Conservation (phyloP, 371 early-diverging fungal species). For the Mortierella sp. region DNA sequence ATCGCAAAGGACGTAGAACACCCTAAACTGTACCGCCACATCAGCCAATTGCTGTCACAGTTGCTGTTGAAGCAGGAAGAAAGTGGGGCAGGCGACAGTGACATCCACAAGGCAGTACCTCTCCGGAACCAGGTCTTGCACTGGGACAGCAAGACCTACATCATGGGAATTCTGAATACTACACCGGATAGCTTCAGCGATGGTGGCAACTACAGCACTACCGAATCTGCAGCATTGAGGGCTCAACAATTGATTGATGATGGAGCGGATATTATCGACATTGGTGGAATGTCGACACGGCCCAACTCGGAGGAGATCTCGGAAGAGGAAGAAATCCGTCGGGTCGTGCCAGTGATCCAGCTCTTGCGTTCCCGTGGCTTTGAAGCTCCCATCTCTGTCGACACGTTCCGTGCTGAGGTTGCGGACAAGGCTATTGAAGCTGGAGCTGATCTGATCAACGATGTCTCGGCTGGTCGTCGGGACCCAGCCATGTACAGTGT, state of each 20-base stretch:
- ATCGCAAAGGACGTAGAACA: constrained; percentile 92
- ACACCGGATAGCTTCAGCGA: constrained; percentile 98
- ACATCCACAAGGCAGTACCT: constrained; percentile 65
- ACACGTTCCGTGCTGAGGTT: constrained; percentile 90
- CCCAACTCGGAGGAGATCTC: constrained; percentile 85
- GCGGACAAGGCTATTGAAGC: constrained; percentile 85
- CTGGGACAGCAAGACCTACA: constrained; percentile 75
- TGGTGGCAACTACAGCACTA: constrained; percentile 78
- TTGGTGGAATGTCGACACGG: constrained; percentile 96
- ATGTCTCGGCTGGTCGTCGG: constrained; percentile 89
- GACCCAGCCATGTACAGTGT: constrained; percentile 85
- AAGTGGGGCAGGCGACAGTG: constrained; percentile 24
- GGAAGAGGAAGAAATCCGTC: constrained; percentile 80
- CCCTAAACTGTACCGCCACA: constrained; percentile 84
- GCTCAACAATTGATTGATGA: constrained; percentile 77
- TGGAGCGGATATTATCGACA: constrained; percentile 95
- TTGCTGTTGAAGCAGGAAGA: constrained; percentile 61
- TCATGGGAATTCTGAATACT: constrained; percentile 98
- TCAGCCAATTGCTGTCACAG: constrained; percentile 81
- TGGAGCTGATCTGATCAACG: constrained; percentile 94
- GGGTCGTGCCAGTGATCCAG: constrained; percentile 91
- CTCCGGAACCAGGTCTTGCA: constrained; percentile 54
- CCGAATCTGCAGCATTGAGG: constrained; percentile 76
- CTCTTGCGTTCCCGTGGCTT: constrained; percentile 74
- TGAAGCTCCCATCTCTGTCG: constrained; percentile 87